Conservation (phyloP, 805 yeast species). For the Candida xyloterini region DNA sequence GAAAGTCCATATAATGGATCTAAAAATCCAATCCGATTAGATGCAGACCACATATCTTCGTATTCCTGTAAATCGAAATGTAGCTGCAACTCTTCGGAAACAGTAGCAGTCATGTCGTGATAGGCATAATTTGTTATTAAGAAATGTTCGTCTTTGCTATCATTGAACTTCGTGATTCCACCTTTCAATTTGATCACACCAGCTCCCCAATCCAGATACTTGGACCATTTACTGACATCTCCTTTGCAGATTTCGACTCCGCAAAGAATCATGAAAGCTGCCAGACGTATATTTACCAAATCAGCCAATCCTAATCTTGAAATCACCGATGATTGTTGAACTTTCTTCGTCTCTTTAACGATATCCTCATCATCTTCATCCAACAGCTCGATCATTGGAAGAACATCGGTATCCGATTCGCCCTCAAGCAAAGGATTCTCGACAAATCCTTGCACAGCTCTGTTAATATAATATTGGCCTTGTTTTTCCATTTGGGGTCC, state of each 20-base stretch:
- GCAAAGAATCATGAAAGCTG: constrained; percentile 63
- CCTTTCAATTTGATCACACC: constrained; percentile 59
- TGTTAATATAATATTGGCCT: constrained; percentile 46
- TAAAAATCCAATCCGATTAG: constrained; percentile 41
- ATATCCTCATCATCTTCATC: constrained; percentile 28
- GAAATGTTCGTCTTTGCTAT: constrained; percentile 64
- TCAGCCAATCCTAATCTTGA: constrained; percentile 29
- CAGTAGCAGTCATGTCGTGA: constrained; percentile 70
- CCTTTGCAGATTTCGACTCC: constrained; percentile 86
- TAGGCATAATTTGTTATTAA: constrained; percentile 75
- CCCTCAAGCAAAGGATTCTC: constrained; percentile 28
- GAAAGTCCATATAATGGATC: constrained; percentile 76
- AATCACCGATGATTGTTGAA: constrained; percentile 8
- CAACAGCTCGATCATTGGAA: constrained; percentile 27
- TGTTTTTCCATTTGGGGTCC: constrained; percentile 41
- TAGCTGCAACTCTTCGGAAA: constrained; percentile 56
- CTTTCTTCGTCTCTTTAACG: constrained; percentile 8
- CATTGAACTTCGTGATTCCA: constrained; percentile 51
- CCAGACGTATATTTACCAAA: constrained; percentile 46
- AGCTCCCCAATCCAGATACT: constrained; percentile 63
- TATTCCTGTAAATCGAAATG: constrained; percentile 64
- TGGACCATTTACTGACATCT: constrained; percentile 73
- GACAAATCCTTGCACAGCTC: constrained; percentile 44
- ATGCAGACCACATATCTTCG: constrained; percentile 43
- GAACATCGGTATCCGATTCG: constrained; percentile 19